Evolutionary conservation across 176 grass and related monocot genomes (phyloP), one percentile per base, ranked within the genome.

Genomic region (Bolboschoenus planiculmis): DNA sequence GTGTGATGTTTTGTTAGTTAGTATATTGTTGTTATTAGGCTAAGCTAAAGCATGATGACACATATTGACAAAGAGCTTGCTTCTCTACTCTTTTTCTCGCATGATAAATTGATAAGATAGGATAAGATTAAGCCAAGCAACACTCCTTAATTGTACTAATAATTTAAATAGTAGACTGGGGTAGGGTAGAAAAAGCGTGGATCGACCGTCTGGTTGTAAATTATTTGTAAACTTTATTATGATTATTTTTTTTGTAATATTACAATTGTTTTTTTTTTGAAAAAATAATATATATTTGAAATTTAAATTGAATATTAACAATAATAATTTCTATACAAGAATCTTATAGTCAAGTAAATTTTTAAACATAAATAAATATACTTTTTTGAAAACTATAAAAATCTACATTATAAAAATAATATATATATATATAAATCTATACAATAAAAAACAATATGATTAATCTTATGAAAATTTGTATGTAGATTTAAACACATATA

Each of bases 121-220:
- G 78, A 80, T 80, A 80, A 80, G 78, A 80, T 80, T 80, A 39
- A 59, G 50, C 53, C 78, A 24, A 80, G 8, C 35, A 80, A 53
- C 68, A 76, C 44, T 18, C 2, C 5, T 20, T 76, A 76, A 50
- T 76, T 30, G 5, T 14, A 51, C 6, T 18, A 18, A 21, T 76
- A 43, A 47, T 51, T 48, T 76, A 51, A 76, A 47, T 51, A 51
- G 24, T 51, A 30, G 23, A 33, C 72, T 8, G 24, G 10, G 9
- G 13, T 14, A 51, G 72, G 26, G 39, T 29, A 74, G 46, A 3
- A 74, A 74, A 46, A 74, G 4, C 47, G 40, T 74, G 39, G 11
- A 15, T 29, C n/a, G n/a, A n/a, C n/a, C n/a, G n/a, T n/a, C n/a
- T n/a, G n/a, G n/a, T n/a, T 62, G 13, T 26, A 64, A 31, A 35